A percentile compares a stretch with the other conserved stretches of the same genome.
Conservation (phyloP, 139 green algal species). For the Closterium sp. region DNA sequence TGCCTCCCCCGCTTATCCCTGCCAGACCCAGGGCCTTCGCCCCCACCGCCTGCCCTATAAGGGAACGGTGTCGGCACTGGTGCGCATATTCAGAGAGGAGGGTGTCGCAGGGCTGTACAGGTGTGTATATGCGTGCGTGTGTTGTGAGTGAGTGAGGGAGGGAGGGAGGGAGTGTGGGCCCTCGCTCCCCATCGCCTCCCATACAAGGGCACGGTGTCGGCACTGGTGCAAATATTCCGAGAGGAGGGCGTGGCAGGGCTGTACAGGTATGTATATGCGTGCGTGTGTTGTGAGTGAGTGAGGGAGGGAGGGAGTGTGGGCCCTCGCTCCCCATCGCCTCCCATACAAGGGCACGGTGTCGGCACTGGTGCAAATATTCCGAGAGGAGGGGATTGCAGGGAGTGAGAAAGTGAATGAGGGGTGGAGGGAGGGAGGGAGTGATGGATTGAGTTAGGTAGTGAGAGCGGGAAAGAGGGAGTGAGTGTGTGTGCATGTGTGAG, state of each 20-base stretch:
- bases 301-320: neutral
- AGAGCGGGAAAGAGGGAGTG: no score
- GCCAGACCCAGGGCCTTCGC: neutral
- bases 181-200: neutral
- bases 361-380: conserved; percentile 74
- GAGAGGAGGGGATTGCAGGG: neutral
- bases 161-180: no score
- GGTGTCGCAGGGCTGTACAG: conserved; percentile 86
- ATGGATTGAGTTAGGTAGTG: no score
- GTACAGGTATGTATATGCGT: conserved; percentile 65
- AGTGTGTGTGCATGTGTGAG: no score
- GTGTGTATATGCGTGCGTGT: conserved; percentile 13
- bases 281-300: neutral
- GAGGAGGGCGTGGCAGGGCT: conserved; percentile 85
- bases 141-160: no score
- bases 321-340: neutral
- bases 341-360: conserved; percentile 67
- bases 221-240: conserved; percentile 72
- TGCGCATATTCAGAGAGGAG: conserved; percentile 82
- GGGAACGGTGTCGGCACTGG: conserved; percentile 74
- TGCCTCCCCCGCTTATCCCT: neutral
- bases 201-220: conserved; percentile 68
- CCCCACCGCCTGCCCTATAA: conserved; percentile 34
- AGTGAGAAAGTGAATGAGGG: no score
- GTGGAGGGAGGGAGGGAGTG: no score